Evolutionary conservation across 2,329 filamentous ascomycete genomes (phyloP), one percentile per base, ranked within the genome.

Genomic region (Trichoderma atroviride): DNA sequence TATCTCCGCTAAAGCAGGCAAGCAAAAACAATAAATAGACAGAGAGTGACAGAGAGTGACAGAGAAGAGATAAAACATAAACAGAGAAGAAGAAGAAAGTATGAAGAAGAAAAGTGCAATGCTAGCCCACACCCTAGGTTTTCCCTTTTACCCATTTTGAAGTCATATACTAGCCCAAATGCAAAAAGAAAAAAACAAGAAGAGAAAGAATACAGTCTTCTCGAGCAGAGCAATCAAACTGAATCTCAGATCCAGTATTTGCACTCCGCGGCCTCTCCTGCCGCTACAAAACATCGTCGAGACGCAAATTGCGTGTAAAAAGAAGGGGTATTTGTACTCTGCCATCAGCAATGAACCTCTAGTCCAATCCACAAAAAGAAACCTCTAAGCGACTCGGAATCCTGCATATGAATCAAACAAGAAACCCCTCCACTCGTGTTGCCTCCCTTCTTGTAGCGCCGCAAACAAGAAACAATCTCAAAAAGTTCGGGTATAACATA

Each of bases 401-500:
- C 63, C 57, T 58, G 61, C 69, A 64, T 63, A 69, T 69, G 59
- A 69, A 70, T 69, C 65, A 64, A 69, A 63, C 63, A 43, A 62
- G 47, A 35, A 50, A 22, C 40, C 62, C 60, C 67, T 24, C 40
- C 61, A 58, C 62, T 66, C 68, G 53, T 35, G 27, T 59, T 52
- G 37, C 61, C 40, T n/a, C 53, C 61, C 53, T 43, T 43, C 56
- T 67, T 67, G n/a, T 58, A 22, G 22, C 31, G 33, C 53, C 69
- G 66, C 59, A 69, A 63, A 64, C 43, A 67, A 59, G 55, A 67
- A 59, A 59, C 52, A 64, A 70, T 55, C 63, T 59, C 52, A 70
- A 68, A 59, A 50, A 50, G 61, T 56, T 70, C 66, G 69, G 69
- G 69, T 70, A 70, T 70, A 70, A 70, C 63, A 69, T 52, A 61